Evolutionary conservation across 2,329 filamentous ascomycete genomes (phyloP), one percentile per base, ranked within the genome.

Genomic region (Metarhizium rileyi): DNA sequence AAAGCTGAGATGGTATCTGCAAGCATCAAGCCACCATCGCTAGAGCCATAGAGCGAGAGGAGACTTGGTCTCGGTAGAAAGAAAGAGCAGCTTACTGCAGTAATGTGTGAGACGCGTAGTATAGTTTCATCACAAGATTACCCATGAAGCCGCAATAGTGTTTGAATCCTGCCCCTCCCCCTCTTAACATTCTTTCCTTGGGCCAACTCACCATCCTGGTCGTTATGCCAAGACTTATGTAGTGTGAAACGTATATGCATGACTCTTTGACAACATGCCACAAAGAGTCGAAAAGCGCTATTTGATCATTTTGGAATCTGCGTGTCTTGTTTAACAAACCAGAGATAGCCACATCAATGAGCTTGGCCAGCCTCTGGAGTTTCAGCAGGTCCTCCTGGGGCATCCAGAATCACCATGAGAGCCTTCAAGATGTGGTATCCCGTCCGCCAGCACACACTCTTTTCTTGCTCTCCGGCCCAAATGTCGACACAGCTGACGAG

Each of bases 371-470:
- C 10, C 18, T 20, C 35, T 5, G 35, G 18, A 6, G 35, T 20
- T 26, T 22, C 12, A 5, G 26, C 26, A 5, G 2, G 10, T 10
- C 38, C 22, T 23, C 20, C 46, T 3, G 38, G 38, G 16, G 36
- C 46, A 7, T 42, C 33, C 38, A 48, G 27, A 20, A 48, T 43
- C 25, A 33, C 38, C 46, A 43, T 43, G 26, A 43, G 38, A 33
- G 36, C 60, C n/a, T 57, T 52, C 23, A 66, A 49, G 27, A 66
- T 38, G n/a, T 62, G 57, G 44, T 65, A 65, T 1, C 61, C 63
- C 2, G 63, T 66, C 36, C 64, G 56, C 52, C 63, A 66, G 46
- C 63, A 67, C 4, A 65, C 63, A 22, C 64, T 66, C 53, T 60
- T 66, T 16, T 65, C 59, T 48, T 60, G 59, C 55, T 67, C 63